These are phyloP conservation scores for Aspergillus felis DNA, from an alignment of 2,329 filamentous ascomycete species.

Conservation along the genomic window DNA sequence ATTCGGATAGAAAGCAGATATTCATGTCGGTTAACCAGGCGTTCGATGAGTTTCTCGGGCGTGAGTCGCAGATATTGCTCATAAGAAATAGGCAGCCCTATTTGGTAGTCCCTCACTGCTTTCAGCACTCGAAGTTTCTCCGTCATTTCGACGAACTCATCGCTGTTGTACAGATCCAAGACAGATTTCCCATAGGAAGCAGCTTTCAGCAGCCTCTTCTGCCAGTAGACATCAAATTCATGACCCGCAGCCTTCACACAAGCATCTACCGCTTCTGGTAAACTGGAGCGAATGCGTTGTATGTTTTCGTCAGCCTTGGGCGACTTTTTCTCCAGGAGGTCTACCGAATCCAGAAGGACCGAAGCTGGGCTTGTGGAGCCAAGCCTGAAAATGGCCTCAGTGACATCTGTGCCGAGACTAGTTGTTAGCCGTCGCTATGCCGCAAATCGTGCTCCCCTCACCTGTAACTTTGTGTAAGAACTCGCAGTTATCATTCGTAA, in stretches of 20 bases:
- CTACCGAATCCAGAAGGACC: constrained; percentile 87
- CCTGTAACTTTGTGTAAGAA: constrained; percentile 90
- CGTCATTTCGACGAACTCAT: constrained; percentile 98
- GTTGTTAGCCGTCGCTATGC: constrained; percentile 1
- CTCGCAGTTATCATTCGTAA: constrained; percentile 94
- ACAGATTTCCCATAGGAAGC: constrained; percentile 98
- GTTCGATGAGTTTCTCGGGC: constrained; percentile 78
- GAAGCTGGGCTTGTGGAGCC: constrained; percentile 86
- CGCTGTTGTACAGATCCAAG: constrained; percentile 93
- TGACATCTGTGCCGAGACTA: constrained; percentile 53
- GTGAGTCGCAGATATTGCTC: constrained; percentile 91
- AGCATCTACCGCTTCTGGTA: constrained; percentile 88
- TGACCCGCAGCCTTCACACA: constrained; percentile 92
- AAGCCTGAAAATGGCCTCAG: constrained; percentile 82
- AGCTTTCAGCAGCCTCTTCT: constrained; percentile 92
- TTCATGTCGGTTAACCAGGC: constrained; percentile 83
- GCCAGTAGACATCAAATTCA: constrained; percentile 86
- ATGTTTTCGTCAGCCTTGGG: constrained; percentile 98
- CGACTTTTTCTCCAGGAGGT: constrained; percentile 86
- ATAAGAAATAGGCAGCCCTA: constrained; percentile 85
- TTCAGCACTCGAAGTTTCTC: constrained; percentile 90
- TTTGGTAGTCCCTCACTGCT: constrained; percentile 83
- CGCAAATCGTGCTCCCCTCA: constrained; percentile 18
- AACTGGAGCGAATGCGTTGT: constrained; percentile 79
- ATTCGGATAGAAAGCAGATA: constrained; percentile 87